A percentile compares a stretch with the other conserved stretches of the same genome.
Evolutionary conservation across 1,139 yeast species (phyloP).

Genomic region (Protomyces macrosporus): DNA sequence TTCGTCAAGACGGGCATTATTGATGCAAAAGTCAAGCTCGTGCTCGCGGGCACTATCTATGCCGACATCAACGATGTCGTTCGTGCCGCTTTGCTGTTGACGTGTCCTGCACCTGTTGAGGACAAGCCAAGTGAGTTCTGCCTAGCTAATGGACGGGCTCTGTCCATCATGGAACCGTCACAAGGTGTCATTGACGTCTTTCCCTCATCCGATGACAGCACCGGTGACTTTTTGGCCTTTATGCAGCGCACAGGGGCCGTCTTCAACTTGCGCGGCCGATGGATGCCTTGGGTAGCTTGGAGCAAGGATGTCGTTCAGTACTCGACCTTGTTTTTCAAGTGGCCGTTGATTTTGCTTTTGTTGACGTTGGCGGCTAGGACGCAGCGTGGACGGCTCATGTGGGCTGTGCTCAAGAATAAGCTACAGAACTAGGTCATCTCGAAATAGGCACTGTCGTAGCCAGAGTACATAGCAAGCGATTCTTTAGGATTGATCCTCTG

Average conservation of each 20-base stretch:
- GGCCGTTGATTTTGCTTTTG: background rate
- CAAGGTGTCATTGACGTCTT: conserved; percentile 10
- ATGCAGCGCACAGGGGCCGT: conserved; percentile 8
- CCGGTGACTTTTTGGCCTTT: conserved; percentile 17
- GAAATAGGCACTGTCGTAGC: too few species aligned
- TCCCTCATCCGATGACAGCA: conserved; percentile 1
- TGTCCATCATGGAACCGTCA: conserved; percentile 14
- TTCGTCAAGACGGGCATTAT: conserved; percentile 25
- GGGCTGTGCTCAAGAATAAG: background rate
- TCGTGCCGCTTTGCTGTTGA: conserved; percentile 9
- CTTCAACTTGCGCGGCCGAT: background rate
- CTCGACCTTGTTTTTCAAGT: background rate
- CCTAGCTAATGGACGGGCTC: conserved; percentile 11
- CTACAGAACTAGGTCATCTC: background rate
- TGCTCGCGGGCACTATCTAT: conserved; percentile 17
- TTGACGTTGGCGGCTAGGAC: background rate
- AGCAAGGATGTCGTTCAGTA: background rate
- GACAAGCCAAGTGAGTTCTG: background rate
- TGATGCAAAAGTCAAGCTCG: conserved; percentile 18
- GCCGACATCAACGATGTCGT: conserved; percentile 22
- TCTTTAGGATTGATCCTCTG: too few species aligned
- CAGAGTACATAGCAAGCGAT: too few species aligned
- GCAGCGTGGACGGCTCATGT: background rate
- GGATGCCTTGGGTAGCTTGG: background rate
- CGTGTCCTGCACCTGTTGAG: background rate